Conservation (phyloP, 208 protist species). For the Acanthamoeba lenticulata region DNA sequence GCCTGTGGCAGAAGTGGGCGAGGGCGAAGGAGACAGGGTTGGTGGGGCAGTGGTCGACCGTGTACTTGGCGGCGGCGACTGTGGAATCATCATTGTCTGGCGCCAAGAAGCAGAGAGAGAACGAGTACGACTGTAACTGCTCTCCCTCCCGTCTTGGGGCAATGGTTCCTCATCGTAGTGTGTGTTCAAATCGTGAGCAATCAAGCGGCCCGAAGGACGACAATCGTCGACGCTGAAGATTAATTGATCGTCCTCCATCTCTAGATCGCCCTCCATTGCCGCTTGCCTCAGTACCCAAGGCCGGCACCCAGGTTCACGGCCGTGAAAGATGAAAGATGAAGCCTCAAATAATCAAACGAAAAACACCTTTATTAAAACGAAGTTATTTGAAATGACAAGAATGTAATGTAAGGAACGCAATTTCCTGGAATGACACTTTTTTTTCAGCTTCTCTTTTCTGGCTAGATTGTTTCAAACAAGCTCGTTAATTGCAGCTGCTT, state of each 20-base stretch:
- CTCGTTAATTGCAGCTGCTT: too few species aligned
- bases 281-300: too few species aligned
- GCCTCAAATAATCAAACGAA: too few species aligned
- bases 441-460: too few species aligned
- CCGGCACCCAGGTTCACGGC: too few species aligned
- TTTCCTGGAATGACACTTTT: too few species aligned
- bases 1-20: too few species aligned
- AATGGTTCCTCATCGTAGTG: not conserved
- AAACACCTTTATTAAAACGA: too few species aligned
- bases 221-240: not conserved
- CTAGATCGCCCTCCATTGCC: constrained; percentile 14
- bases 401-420: too few species aligned
- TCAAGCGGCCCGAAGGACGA: not conserved
- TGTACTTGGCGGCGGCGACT: not conserved
- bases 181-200: not conserved
- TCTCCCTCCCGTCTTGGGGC: not conserved
- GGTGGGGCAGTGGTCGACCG: not conserved
- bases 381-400: too few species aligned
- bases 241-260: not conserved
- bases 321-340: too few species aligned
- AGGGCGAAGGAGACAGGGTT: not conserved
- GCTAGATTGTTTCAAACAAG: too few species aligned
- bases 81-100: not conserved
- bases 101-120: not conserved
- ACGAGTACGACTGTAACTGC: not conserved